Base-by-base conservation (phyloP, 441 rosid species). In the Flueggea neowawraea region DNA sequence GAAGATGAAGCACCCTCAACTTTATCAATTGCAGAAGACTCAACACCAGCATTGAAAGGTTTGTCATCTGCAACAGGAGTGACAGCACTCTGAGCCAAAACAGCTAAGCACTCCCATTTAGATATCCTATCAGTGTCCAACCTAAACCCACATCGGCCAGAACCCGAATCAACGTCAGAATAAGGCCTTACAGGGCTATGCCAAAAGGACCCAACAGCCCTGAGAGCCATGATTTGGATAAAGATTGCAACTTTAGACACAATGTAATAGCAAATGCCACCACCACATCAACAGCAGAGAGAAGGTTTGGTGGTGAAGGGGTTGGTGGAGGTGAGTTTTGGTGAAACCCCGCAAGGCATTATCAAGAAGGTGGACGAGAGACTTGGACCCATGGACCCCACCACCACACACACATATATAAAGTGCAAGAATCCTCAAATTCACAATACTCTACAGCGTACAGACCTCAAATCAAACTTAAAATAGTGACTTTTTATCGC, bases 1-100 rank as follows among this genome's bases (percentile, higher is more conserved):
- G 28, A 22, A n/a, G 87, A 67, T 32, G 67, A 52, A 39, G 66
- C 55, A 54, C 76, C 76, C 69, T 63, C 79, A 66, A 31, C 60
- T 66, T 64, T 57, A 61, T 75, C 80, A 78, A 66, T 70, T 51
- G 78, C 79, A 63, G 32, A 77, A 15, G 90, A 58, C 70, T 80
- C 84, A 45, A 78, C 69, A 56, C 63, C 80, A 66, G 74, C 61
- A 31, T 78, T 49, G 15, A 61, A 63, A 4, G 84, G 83, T 78
- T 72, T 74, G 72, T 86, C 91, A 57, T 86, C 88, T 58, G 80
- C 88, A 72, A 82, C 67, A 70, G 88, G 80, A 75, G 81, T 73
- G 52, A 81, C 72, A 62, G 79, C 85, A 69, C 77, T 77, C 31
- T 75, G 80, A 62, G 79, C 75, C 54, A 73, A 52, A 65, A 72